Percentiles rank a stretch among this genome's conserved stretches.
Evolutionary conservation across 2,329 filamentous ascomycete genomes (phyloP).

Genomic region (Thelonectria rubi): DNA sequence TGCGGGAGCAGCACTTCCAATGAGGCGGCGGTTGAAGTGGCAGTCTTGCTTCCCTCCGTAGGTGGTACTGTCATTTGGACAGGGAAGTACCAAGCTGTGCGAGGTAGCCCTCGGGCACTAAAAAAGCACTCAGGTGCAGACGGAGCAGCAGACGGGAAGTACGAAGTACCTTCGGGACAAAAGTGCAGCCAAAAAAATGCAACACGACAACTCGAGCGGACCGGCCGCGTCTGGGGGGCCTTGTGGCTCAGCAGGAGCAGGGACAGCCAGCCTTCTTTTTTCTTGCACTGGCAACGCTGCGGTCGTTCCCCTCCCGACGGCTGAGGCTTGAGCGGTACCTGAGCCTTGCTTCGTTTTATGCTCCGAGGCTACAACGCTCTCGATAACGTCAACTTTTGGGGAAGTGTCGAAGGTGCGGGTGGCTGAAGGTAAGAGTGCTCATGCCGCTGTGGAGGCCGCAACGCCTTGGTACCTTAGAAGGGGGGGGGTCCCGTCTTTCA

Average conservation of each 20-base stretch:
- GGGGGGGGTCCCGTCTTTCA: too few species aligned
- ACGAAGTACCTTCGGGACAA: background rate
- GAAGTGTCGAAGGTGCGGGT: background rate
- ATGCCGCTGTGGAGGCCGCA: background rate
- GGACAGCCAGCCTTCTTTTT: constrained; percentile 1
- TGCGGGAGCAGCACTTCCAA: background rate
- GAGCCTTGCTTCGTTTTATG: background rate
- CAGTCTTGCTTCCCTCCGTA: too few species aligned
- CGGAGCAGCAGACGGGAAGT: background rate
- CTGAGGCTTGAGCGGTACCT: background rate
- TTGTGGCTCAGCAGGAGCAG: constrained; percentile 44
- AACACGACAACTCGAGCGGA: constrained; percentile 10
- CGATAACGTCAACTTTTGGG: background rate
- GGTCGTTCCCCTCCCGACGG: too few species aligned
- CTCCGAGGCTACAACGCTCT: background rate
- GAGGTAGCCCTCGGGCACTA: constrained; percentile 15
- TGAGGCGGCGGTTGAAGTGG: too few species aligned
- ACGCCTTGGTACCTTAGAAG: too few species aligned
- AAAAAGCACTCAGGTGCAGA: background rate
- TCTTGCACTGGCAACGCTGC: background rate
- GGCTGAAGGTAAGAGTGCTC: background rate
- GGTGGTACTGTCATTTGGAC: background rate
- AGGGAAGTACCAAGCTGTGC: constrained; percentile 6
- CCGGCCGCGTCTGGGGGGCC: constrained; percentile 33
- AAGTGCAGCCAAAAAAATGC: constrained; percentile 4